Base-by-base conservation (phyloP, 2,329 filamentous ascomycete species). In the Lasiodiplodia theobromae region DNA sequence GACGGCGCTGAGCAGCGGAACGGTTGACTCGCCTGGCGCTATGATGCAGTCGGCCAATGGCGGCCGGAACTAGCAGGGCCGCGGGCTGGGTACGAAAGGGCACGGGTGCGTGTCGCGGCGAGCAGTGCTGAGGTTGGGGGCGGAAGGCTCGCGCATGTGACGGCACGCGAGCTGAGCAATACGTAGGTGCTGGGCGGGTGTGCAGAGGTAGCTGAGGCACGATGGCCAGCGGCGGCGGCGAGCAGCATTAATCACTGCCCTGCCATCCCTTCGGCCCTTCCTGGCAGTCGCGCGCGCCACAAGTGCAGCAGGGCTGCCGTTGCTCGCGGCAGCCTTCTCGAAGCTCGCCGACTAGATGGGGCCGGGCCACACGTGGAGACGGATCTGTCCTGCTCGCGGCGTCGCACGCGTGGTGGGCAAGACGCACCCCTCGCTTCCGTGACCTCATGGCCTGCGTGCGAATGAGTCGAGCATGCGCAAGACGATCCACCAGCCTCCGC, bases 1-100 rank as follows among this genome's bases (percentile, higher is more conserved):
- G 23, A 31, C 56, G 56, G 38, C 56, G 56, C 23, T 63, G 58
- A 44, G 18, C 58, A 44, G 60, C 60, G 60, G 40, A 44, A 49
- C 51, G 25, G 47, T 47, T 52, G 60, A 63, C 44, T 64, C 28
- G 60, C 16, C 60, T 23, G 60, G 60, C 60, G 60, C 60, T 64
- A 52, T 64, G 60, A 28, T 38, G 54, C 31, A 37, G 34, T 37
- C 34, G 54, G 54, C 54, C 54, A 58, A 58, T 58, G 44, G 44
- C 44, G 44, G 44, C 44, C 44, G 44, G 44, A 47, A 11, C 44
- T 47, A 47, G 14, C 44, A 56, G 28, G 53, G 53, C 28, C 11
- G 25, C 53, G 54, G 10, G 18, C 18, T 25, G 21, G 54, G 54
- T 25, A 47, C 44, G 44, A 21, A n/a, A 23, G 25, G 25, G 23